Conservation (phyloP, 2,329 filamentous ascomycete species). For the Trichoderma oligosporum region DNA sequence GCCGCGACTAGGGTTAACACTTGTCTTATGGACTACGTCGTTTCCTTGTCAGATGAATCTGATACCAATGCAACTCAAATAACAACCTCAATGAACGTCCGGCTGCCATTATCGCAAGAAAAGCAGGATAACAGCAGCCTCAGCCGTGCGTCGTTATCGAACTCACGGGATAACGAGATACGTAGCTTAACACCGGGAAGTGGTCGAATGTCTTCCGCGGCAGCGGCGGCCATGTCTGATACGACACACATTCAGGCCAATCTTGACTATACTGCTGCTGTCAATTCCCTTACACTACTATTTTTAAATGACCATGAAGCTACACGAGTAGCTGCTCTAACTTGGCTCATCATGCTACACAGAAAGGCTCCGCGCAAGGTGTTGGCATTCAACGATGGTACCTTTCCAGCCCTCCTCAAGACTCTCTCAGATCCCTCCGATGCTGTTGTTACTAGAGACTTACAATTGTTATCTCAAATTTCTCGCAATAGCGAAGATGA, state of each 20-base stretch:
- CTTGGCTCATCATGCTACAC: slow-evolving; percentile 97
- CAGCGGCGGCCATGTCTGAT: slow-evolving; percentile 41
- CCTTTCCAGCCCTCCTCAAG: slow-evolving; percentile 92
- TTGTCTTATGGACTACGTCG: slow-evolving; percentile 89
- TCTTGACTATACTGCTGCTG: slow-evolving; percentile 92
- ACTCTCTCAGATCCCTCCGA: slow-evolving; percentile 94
- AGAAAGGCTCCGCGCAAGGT: slow-evolving; percentile 91
- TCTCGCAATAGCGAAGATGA: slow-evolving; percentile 95
- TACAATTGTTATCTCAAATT: slow-evolving; percentile 92
- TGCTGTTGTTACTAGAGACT: slow-evolving; percentile 89
- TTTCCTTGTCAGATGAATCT: slow-evolving; percentile 75
- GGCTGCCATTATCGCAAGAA: slow-evolving; percentile 43
- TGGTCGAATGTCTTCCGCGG: slow-evolving; percentile 43
- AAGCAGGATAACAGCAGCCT: slow-evolving; percentile 46
- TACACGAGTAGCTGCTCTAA: slow-evolving; percentile 86
- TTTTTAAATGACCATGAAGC: slow-evolving; percentile 97
- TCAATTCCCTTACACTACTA: slow-evolving; percentile 85
- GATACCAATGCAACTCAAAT: slow-evolving; percentile 26
- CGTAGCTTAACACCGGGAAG: slow-evolving; percentile 50
- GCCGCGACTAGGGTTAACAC: slow-evolving; percentile 87
- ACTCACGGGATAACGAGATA: slow-evolving; percentile 50
- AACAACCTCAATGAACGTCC: slow-evolving; percentile 34
- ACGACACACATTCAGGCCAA: slow-evolving; percentile 55
- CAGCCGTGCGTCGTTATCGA: slow-evolving; percentile 50
- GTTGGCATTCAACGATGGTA: slow-evolving; percentile 92